phyloP scores from a whole-genome alignment of 768 basidiomycete species.

The Boletus reticuloceps region DNA sequence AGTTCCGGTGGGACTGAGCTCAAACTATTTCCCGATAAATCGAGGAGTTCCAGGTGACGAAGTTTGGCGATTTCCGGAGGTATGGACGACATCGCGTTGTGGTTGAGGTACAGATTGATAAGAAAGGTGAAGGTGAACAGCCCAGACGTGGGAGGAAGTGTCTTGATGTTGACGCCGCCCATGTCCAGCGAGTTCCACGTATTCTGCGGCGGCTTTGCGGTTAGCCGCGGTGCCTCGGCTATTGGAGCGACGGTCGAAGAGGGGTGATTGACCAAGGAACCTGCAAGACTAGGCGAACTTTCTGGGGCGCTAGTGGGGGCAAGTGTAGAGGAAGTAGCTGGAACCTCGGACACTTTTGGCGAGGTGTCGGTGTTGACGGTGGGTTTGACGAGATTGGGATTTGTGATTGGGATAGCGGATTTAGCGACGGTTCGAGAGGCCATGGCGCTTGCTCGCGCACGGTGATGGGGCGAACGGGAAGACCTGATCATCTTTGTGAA shows the following conservation, averaged over 20 bases:
- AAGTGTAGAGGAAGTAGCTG: constrained; percentile 29
- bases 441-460: constrained; percentile 93
- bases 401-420: constrained; percentile 87
- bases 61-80: constrained; percentile 84
- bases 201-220: constrained; percentile 66
- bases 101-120: constrained; percentile 92
- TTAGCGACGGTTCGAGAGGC: constrained; percentile 85
- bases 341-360: constrained; percentile 30
- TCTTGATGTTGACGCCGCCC: constrained; percentile 93
- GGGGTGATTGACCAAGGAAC: constrained; percentile 53
- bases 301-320: constrained; percentile 32
- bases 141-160: constrained; percentile 72
- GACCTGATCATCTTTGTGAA: constrained; percentile 71
- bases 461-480: constrained; percentile 87
- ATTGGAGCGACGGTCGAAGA: constrained; percentile 77
- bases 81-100: constrained; percentile 77
- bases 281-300: constrained; percentile 34
- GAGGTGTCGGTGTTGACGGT: constrained; percentile 24
- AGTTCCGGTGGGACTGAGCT: constrained; percentile 77
- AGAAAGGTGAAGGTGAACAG: constrained; percentile 90
- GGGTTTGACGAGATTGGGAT: constrained; percentile 73
- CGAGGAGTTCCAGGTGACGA: constrained; percentile 83
- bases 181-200: constrained; percentile 93
- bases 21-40: constrained; percentile 88
- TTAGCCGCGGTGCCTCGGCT: constrained; percentile 62